phyloP scores from a whole-genome alignment of 768 basidiomycete species.

The Boletus sp. region DNA sequence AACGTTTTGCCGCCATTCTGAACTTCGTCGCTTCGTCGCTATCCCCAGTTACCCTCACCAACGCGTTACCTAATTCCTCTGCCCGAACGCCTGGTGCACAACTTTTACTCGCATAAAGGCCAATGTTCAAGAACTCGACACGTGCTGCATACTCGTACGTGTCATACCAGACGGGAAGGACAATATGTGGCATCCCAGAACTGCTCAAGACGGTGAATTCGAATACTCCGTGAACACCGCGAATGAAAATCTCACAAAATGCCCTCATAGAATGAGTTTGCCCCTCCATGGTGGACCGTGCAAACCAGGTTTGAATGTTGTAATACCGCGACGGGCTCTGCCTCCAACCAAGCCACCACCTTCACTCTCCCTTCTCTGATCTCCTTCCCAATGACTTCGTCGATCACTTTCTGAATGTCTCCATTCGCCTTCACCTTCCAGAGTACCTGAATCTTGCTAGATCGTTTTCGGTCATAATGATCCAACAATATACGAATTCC shows the following conservation, averaged over 20 bases:
- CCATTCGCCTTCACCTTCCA: slow-evolving; percentile 30
- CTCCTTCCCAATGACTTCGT: slow-evolving; percentile 5
- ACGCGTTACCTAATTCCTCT: slow-evolving; percentile 5
- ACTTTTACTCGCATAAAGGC: not conserved
- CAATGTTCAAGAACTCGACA: slow-evolving; percentile 7
- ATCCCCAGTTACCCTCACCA: slow-evolving; percentile 4
- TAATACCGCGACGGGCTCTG: slow-evolving; percentile 12
- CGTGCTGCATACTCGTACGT: slow-evolving; percentile 6
- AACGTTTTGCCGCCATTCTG: not conserved
- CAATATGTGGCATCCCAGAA: slow-evolving; percentile 10
- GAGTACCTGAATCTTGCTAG: slow-evolving; percentile 7
- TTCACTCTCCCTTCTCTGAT: slow-evolving; percentile 8
- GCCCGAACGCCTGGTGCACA: slow-evolving; percentile 1
- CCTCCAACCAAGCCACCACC: slow-evolving; percentile 10
- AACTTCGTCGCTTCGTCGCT: slow-evolving; percentile 3
- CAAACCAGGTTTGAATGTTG: slow-evolving; percentile 4
- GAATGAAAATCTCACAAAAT: not conserved
- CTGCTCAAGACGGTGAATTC: not conserved
- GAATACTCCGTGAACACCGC: not conserved
- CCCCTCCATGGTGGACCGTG: slow-evolving; percentile 3
- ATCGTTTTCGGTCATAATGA: not conserved
- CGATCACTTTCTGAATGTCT: not conserved
- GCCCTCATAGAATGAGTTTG: slow-evolving; percentile 6
- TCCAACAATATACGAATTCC: slow-evolving; percentile 11
- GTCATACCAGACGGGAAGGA: slow-evolving; percentile 15